A percentile compares a stretch with the other conserved stretches of the same genome.
These are phyloP conservation scores for Candida xiaguanensis DNA, from an alignment of 805 yeast species.

Conservation along the genomic window DNA sequence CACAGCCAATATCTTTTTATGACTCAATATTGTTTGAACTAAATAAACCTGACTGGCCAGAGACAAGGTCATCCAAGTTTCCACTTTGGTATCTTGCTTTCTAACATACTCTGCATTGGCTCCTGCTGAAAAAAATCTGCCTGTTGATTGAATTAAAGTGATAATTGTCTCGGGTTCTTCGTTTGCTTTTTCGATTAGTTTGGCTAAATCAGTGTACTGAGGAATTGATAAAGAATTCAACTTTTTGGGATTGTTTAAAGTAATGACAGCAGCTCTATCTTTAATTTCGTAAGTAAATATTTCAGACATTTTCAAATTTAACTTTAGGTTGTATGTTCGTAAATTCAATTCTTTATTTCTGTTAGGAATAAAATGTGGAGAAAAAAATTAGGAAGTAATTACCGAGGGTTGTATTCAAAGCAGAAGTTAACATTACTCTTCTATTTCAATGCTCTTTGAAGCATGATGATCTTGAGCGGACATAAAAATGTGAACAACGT, in stretches of 20 bases:
- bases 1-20: slow-evolving; percentile 63
- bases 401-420: too few species aligned
- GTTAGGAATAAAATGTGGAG: too few species aligned
- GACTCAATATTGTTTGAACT: slow-evolving; percentile 64
- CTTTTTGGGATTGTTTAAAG: slow-evolving; percentile 56
- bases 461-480: too few species aligned
- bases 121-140: slow-evolving; percentile 79
- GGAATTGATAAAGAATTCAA: slow-evolving; percentile 65
- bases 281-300: slow-evolving; percentile 39
- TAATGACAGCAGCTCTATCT: slow-evolving; percentile 56
- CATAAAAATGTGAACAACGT: too few species aligned
- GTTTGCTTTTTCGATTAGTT: slow-evolving; percentile 59
- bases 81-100: slow-evolving; percentile 29
- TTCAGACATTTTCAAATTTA: slow-evolving; percentile 13
- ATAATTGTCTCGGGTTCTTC: slow-evolving; percentile 54
- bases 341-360: too few species aligned
- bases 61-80: slow-evolving; percentile 52
- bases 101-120: slow-evolving; percentile 50
- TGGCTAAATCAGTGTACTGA: slow-evolving; percentile 60
- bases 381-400: too few species aligned
- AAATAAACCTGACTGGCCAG: slow-evolving; percentile 66
- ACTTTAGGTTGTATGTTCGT: too few species aligned
- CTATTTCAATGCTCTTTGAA: too few species aligned
- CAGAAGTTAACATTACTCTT: too few species aligned
- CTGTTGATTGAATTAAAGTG: slow-evolving; percentile 68